Base-by-base conservation (phyloP, 1,284 basidiomycete genomes). In the Fomes fomentarius region DNA sequence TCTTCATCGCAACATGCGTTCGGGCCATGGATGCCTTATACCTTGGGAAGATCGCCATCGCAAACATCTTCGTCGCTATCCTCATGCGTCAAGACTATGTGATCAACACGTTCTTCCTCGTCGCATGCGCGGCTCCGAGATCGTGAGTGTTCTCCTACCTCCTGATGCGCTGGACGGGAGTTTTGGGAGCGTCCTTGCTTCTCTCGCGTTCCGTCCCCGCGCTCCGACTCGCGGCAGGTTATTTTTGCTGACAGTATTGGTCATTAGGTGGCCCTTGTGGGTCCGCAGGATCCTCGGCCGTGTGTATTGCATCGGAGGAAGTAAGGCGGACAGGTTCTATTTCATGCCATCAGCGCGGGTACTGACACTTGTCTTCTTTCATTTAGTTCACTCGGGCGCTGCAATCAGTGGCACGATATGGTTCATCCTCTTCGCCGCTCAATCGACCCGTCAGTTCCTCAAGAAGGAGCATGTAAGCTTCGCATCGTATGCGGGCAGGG, bases 41-140 rank as follows among this genome's bases (percentile, higher is more conserved):
- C 42, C 69, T 83, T 17, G 79, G 76, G n/a, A 67, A 75, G 33
- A 74, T 80, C 45, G 75, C 79, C 14, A 67, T 81, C 28, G 74
- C 76, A 17, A 83, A 84, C 61, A 66, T 83, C 25, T 81, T 81
- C 57, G 73, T 72, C 41, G 75, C 80, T 7, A 76, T 84, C 52
- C 68, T 83, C 19, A 82, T 85, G 78, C 76, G 82, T 12, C 81
- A 84, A 67, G 82, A 82, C 60, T 78, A 82, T 58, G 77, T 84
- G 33, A 75, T 83, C 55, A 82, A 84, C 58, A 70, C 74, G 1
- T 79, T 82, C 62, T 83, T 80, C 69, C 74, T 73, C 39, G 69
- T 79, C 14, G 77, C 75, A 54, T 79, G 77, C 47, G 69, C 77
- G 34, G 75, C 79, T 19, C 79, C 80, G 17, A 35, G 67, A n/a